Evolutionary conservation across 139 green algal species (phyloP).

Genomic region (Parachlorella kessleri): DNA sequence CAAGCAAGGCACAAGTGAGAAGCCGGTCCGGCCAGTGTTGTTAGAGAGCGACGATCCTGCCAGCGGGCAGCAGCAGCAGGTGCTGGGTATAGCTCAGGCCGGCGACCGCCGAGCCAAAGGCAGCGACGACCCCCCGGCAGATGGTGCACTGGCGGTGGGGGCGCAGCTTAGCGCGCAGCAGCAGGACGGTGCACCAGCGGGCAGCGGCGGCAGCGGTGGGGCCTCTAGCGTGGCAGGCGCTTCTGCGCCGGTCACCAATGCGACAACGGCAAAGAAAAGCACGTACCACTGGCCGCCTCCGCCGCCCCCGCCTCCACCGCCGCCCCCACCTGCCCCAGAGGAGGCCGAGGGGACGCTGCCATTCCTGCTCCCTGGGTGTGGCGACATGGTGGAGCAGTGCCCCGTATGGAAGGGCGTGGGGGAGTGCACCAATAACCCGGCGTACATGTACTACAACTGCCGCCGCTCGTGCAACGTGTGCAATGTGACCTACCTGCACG

Average conservation of each 20-base stretch:
- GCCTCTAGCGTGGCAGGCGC: neutral
- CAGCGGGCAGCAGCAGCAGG: too few species aligned
- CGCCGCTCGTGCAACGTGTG: constrained; percentile 41
- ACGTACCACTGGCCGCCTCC: neutral
- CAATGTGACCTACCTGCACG: constrained; percentile 16
- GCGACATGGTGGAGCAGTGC: constrained; percentile 24
- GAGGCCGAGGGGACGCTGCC: neutral
- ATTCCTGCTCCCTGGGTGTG: constrained; percentile 2
- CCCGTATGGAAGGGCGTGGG: constrained; percentile 27
- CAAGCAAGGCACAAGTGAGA: too few species aligned
- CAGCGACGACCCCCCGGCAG: too few species aligned
- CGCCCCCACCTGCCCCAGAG: neutral
- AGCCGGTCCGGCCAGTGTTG: too few species aligned
- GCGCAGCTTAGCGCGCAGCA: neutral
- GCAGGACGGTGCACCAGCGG: too few species aligned
- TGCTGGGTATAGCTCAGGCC: too few species aligned
- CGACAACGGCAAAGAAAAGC: neutral
- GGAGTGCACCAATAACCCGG: constrained; percentile 47
- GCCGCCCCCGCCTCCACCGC: neutral
- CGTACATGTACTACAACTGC: constrained; percentile 56
- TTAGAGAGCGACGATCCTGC: too few species aligned
- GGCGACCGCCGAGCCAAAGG: too few species aligned
- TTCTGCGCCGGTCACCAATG: neutral
- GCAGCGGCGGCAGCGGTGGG: neutral
- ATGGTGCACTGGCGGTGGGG: too few species aligned